Evolutionary conservation across 192 early-diverging fungal genomes (phyloP), one percentile per base, ranked within the genome.

Genomic region (Chytriomyces hyalinus): DNA sequence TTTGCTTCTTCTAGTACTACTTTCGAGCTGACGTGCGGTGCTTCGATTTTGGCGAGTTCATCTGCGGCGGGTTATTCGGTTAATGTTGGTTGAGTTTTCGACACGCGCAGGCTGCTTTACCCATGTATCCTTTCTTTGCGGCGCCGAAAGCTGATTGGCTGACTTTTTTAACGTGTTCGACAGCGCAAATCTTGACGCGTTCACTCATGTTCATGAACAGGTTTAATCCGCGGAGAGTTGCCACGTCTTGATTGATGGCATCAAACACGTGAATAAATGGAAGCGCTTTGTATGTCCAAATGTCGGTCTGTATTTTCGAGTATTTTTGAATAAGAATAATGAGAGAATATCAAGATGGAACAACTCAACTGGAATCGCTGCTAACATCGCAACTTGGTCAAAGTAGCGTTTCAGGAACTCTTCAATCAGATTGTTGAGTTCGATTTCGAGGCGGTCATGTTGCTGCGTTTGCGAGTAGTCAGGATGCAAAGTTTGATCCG

Each of bases 201-300:
- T 75, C 73, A 10, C 36, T 49, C 61, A 75, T 75, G 61, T 75
- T 66, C 63, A 75, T 7, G 46, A 75, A 75, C 20, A 75, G 49
- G 6, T 61, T 75, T 3, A 75, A 46, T 15, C 73, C 73, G 4
- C 73, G 73, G 0, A 66, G 46, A 9, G 73, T 47, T 6, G 60
- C 63, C n/a, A 75, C 46, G 43, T 66, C 73, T 43, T 51, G 44
- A 6, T 7, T 51, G 44, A 75, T 66, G n/a, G 49, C n/a, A 75
- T 75, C 73, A 36, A 75, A 75, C 13, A 66, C 36, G 10, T 44
- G 50, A 66, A 75, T 75, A 48, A 62, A 60, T 8, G 44, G 59
- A 11, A 57, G 43, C 20, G 71, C 71, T 15, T 15, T 15, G 44
- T 73, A 73, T 6, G 11, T 17, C 73, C 73, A 75, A 13, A 75